These are phyloP conservation scores for Aspergillus hancockii DNA, from an alignment of 495 filamentous ascomycete genomes.

Conservation along the genomic window DNA sequence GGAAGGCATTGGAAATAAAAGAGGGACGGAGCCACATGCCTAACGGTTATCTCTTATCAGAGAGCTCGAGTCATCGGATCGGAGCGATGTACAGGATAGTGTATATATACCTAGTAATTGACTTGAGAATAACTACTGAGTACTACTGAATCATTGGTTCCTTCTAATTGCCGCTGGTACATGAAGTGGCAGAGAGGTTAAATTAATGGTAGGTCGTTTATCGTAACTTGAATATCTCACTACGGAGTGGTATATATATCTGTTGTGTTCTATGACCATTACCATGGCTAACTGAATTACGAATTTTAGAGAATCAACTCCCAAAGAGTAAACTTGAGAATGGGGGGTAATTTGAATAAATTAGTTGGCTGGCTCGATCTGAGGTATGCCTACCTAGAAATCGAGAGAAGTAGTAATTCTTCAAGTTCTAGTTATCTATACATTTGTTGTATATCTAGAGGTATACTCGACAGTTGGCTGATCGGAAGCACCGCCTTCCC, in stretches of 20 bases:
- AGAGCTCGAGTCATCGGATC: not conserved
- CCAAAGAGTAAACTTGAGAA: not conserved
- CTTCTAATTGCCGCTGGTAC: too few species aligned
- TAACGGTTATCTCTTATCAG: constrained; percentile 4
- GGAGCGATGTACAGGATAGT: not conserved
- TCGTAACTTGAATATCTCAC: not conserved
- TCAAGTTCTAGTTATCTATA: not conserved
- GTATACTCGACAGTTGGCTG: not conserved
- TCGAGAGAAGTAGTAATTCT: too few species aligned
- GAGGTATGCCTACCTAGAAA: not conserved
- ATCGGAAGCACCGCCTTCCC: not conserved
- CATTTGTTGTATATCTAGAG: too few species aligned
- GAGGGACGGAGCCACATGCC: not conserved
- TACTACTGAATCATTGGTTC: too few species aligned
- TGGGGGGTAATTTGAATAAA: not conserved
- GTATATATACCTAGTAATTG: too few species aligned
- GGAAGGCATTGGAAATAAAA: not conserved
- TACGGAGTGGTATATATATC: not conserved
- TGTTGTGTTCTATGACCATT: not conserved
- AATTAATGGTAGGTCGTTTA: too few species aligned
- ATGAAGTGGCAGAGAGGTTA: too few species aligned
- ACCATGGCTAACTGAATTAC: too few species aligned
- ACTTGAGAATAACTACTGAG: too few species aligned
- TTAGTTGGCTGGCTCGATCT: not conserved
- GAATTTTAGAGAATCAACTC: too few species aligned